These are phyloP conservation scores for Sordariomycetes sp. DNA, from an alignment of 2,329 filamentous ascomycete genomes.

Conservation along the genomic window DNA sequence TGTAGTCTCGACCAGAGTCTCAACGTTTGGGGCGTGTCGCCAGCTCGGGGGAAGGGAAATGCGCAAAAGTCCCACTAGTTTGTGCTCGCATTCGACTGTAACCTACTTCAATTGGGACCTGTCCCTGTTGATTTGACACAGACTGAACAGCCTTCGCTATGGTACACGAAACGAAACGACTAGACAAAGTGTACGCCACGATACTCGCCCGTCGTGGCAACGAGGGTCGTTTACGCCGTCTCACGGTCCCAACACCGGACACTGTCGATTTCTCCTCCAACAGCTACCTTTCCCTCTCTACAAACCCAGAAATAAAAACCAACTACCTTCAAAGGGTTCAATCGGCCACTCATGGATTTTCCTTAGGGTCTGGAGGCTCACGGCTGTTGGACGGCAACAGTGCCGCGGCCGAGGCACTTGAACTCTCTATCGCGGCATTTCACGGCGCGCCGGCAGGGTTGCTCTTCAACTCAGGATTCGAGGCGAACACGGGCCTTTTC, in stretches of 20 bases:
- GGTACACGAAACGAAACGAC: slow-evolving; percentile 1
- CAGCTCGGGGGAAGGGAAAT: no score
- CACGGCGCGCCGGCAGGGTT: slow-evolving; percentile 35
- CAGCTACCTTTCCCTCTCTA: slow-evolving; percentile 69
- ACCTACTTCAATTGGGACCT: background rate
- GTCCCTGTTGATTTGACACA: background rate
- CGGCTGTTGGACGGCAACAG: slow-evolving; percentile 45
- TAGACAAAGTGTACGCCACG: slow-evolving; percentile 17
- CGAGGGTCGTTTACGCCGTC: slow-evolving; percentile 25
- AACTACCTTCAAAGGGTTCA: slow-evolving; percentile 43
- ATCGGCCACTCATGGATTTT: background rate
- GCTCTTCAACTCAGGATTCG: slow-evolving; percentile 52
- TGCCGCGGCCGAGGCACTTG: slow-evolving; percentile 31
- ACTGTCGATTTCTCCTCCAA: slow-evolving; percentile 74
- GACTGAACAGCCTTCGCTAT: slow-evolving; percentile 1
- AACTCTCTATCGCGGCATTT: slow-evolving; percentile 35
- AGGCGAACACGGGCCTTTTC: slow-evolving; percentile 58
- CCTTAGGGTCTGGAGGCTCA: slow-evolving; percentile 42
- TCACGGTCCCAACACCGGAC: slow-evolving; percentile 52
- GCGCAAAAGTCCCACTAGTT: no score
- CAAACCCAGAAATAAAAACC: slow-evolving; percentile 39
- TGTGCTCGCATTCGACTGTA: background rate
- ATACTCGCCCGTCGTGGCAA: slow-evolving; percentile 16
- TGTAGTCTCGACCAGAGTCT: no score
- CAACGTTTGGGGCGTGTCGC: no score